Base-by-base conservation (phyloP, 2,329 filamentous ascomycete genomes). In the Penicillium sclerotigenum region DNA sequence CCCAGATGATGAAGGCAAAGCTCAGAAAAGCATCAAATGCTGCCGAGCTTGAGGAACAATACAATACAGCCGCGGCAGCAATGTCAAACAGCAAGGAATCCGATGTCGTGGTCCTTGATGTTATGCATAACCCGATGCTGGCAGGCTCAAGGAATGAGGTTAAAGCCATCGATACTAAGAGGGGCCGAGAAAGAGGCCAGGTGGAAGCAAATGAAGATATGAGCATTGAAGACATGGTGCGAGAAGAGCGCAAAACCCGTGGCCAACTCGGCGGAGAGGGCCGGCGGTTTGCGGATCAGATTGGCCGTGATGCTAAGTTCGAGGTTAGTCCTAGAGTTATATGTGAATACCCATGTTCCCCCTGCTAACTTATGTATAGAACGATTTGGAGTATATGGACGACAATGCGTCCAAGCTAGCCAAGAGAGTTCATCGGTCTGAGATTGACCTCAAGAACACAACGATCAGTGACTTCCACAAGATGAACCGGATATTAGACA, bases 311-410 rank as follows among this genome's bases (percentile, higher is more conserved):
- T 73, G 84, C 77, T 47, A 95, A 92, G 69, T 99, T 95, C 71
- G 87, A 91, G 69, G 81, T 81, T 65, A 71, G 77, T 70, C 7
- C 56, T 40, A 43, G 36, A 36, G 29, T 36, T 11, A n/a, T 20
- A 31, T 3, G 22, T 8, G 24, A 33, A 24, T 8, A 7, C 1
- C 5, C 18, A 5, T n/a, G 13, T 34, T 24, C 20, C 16, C n/a
- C 24, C n/a, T 47, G 31, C 42, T 20, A 26, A 47, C 52, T 6
- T 8, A 31, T 34, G 13, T 52, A 13, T 57, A 83, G 77, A 86
- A 95, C 68, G 89, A 96, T 71, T 84, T 99, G 26, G 93, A 99
- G 52, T 99, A 99, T 75, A 89, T 97, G 81, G 93, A 99, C 71
- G 94, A 97, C 65, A 97, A 99, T 69, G 94, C 94, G 16, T 83